phyloP scores from a whole-genome alignment of 306 rosid genomes.

The Oemleria cerasiformis region DNA sequence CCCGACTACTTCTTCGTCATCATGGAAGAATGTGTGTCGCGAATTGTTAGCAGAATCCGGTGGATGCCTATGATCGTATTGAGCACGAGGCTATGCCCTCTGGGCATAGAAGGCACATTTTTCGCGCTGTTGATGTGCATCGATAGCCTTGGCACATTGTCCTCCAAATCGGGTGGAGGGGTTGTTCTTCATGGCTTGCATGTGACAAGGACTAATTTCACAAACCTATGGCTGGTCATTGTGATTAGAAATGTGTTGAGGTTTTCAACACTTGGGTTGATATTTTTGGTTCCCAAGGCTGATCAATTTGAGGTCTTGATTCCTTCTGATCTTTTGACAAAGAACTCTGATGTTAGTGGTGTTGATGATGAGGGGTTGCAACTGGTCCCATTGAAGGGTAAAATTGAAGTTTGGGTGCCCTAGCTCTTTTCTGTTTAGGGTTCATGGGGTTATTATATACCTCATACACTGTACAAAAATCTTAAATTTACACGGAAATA shows the following conservation, averaged over 20 bases:
- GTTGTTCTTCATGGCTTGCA: slow-evolving; percentile 44
- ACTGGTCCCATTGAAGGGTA: slow-evolving; percentile 42
- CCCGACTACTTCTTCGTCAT: slow-evolving; percentile 62
- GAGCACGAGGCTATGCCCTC: slow-evolving; percentile 63
- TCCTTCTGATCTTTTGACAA: slow-evolving; percentile 39
- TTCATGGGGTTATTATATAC: not conserved
- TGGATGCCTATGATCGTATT: slow-evolving; percentile 81
- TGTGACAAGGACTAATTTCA: slow-evolving; percentile 59
- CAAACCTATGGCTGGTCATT: slow-evolving; percentile 60
- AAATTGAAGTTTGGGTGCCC: slow-evolving; percentile 20
- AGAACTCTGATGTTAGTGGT: not conserved
- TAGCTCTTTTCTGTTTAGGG: not conserved
- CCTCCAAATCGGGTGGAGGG: slow-evolving; percentile 63
- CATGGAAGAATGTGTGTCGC: slow-evolving; percentile 49
- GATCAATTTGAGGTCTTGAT: slow-evolving; percentile 41
- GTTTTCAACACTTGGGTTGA: slow-evolving; percentile 43
- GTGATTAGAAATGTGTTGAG: slow-evolving; percentile 51
- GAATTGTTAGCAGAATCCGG: slow-evolving; percentile 42
- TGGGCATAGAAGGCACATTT: slow-evolving; percentile 77
- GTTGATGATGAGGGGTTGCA: slow-evolving; percentile 47
- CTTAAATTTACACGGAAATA: not conserved
- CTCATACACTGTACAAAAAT: not conserved
- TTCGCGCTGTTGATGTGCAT: slow-evolving; percentile 71
- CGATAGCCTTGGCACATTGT: slow-evolving; percentile 55
- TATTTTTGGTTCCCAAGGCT: slow-evolving; percentile 61